Evolutionary conservation across 1,139 yeast species (phyloP).

Genomic region (Fermentozyma sake): DNA sequence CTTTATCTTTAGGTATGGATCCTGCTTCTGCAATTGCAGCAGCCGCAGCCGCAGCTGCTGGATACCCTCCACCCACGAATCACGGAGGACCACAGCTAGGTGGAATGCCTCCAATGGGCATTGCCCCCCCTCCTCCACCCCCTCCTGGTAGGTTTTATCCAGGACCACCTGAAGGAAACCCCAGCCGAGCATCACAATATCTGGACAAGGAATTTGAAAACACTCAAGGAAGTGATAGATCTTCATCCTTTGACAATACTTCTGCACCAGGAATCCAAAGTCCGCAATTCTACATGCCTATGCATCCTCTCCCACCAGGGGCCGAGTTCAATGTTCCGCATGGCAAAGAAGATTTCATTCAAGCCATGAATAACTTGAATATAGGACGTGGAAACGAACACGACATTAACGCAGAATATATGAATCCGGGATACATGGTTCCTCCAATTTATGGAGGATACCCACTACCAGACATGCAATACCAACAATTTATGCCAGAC

Average conservation of each 20-base stretch:
- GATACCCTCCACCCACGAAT: constrained; percentile 9
- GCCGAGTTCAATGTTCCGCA: constrained; percentile 6
- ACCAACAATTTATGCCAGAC: constrained; percentile 7
- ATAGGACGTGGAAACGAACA: constrained; percentile 5
- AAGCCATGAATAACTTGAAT: constrained; percentile 8
- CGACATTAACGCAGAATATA: constrained; percentile 4
- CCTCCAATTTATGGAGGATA: constrained; percentile 9
- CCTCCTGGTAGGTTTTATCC: constrained; percentile 8
- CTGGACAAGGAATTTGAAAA: too few relatives aligned
- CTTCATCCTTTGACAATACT: too few relatives aligned
- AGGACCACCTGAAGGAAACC: too few relatives aligned
- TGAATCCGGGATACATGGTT: constrained; percentile 8
- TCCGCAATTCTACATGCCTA: too few relatives aligned
- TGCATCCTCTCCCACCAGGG: too few relatives aligned
- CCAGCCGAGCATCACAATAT: too few relatives aligned
- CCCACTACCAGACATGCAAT: constrained; percentile 9
- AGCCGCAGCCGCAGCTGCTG: constrained; percentile 13
- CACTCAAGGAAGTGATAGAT: too few relatives aligned
- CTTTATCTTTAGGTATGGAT: constrained; percentile 34
- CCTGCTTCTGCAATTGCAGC: constrained; percentile 24
- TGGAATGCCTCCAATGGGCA: constrained; percentile 7
- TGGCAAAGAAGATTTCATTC: constrained; percentile 7
- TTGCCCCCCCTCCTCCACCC: constrained; percentile 5
- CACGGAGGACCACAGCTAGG: constrained; percentile 7
- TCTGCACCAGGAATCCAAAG: too few relatives aligned